Evolutionary conservation across 2,329 filamentous ascomycete species (phyloP).

Genomic region (Xylariaceae sp.): DNA sequence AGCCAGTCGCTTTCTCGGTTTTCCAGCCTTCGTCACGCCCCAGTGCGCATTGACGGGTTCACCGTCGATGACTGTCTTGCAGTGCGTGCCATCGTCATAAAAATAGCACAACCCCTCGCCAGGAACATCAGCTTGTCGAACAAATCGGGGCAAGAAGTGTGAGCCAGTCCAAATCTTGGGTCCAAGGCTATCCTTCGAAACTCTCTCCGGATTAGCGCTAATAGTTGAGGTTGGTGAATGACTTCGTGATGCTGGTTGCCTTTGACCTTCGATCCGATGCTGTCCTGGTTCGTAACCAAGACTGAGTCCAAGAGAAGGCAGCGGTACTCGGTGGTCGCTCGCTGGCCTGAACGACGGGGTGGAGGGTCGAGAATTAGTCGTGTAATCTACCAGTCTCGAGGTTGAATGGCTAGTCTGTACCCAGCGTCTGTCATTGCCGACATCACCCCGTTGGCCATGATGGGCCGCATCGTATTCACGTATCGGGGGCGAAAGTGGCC

Average conservation of each 20-base stretch:
- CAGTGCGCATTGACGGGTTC: constrained; percentile 86
- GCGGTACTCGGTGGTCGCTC: constrained; percentile 19
- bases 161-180: constrained; percentile 69
- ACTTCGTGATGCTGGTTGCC: constrained; percentile 21
- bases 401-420: constrained; percentile 44
- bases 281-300: constrained; percentile 25
- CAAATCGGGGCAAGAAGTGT: constrained; percentile 65
- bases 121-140: constrained; percentile 63
- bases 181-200: constrained; percentile 59
- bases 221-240: constrained; percentile 31
- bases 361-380: constrained; percentile 44
- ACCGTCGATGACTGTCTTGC: constrained; percentile 80
- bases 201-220: constrained; percentile 39
- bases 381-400: constrained; percentile 43
- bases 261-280: constrained; percentile 24
- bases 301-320: constrained; percentile 26
- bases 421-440: constrained; percentile 34
- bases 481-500: constrained; percentile 44
- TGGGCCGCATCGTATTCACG: constrained; percentile 37
- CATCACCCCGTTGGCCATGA: constrained; percentile 22
- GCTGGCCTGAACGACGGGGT: constrained; percentile 28
- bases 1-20: constrained; percentile 84
- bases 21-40: constrained; percentile 92
- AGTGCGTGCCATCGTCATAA: constrained; percentile 81
- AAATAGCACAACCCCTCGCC: constrained; percentile 82